These are phyloP conservation scores for Pseudogymnoascus sp. DNA, from an alignment of 2,329 filamentous ascomycete species.

Conservation along the genomic window DNA sequence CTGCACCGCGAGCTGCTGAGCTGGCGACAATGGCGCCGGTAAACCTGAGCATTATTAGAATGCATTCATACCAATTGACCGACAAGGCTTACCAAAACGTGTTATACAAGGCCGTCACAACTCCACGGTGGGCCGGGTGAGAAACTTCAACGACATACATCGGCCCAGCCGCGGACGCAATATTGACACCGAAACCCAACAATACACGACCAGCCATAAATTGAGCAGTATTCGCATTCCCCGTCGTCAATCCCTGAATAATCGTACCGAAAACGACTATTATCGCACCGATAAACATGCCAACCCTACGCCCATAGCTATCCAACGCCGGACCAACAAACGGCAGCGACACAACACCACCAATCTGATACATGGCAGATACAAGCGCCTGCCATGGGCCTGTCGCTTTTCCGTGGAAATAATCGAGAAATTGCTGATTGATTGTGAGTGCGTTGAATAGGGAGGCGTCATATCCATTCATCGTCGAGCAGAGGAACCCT, in stretches of 20 bases:
- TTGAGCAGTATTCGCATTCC: conserved; percentile 31
- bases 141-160: conserved; percentile 42
- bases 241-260: conserved; percentile 33
- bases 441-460: conserved; percentile 43
- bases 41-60: conserved; percentile 35
- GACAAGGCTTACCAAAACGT: conserved; percentile 20
- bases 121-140: conserved; percentile 40
- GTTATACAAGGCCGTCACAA: conserved; percentile 31
- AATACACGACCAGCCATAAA: conserved; percentile 54
- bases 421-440: conserved; percentile 35
- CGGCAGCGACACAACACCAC: conserved; percentile 40
- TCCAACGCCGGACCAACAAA: conserved; percentile 42
- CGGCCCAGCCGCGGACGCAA: conserved; percentile 40
- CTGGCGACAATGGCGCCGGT: conserved; percentile 48
- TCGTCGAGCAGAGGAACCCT: conserved; percentile 43
- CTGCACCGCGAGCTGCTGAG: conserved; percentile 46
- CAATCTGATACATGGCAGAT: conserved; percentile 46
- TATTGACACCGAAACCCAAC: conserved; percentile 49
- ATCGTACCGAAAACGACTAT: conserved; percentile 40
- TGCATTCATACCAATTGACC: background rate
- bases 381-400: conserved; percentile 44
- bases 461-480: conserved; percentile 47
- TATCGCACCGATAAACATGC: conserved; percentile 40
- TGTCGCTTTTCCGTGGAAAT: conserved; percentile 35
- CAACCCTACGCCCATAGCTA: conserved; percentile 39